Base-by-base conservation (phyloP, 495 filamentous ascomycete genomes). In the Astrothelium subdiscretum region DNA sequence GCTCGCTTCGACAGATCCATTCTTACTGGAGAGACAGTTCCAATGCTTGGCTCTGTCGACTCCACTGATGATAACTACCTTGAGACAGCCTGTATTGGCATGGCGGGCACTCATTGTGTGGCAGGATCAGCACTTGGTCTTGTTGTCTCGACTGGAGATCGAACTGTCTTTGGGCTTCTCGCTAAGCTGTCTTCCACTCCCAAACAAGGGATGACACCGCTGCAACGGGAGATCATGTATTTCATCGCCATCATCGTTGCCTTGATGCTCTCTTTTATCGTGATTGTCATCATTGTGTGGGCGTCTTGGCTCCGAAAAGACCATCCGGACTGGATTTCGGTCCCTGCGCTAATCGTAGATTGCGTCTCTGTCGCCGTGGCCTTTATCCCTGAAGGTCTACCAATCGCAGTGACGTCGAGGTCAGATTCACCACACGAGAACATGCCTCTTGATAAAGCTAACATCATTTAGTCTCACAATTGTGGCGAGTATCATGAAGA, bases 321-420 rank as follows among this genome's bases (percentile, higher is more conserved):
- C 18, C 67, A 72, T 42, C 31, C 38, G 35, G 54, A 24, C 12
- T 72, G 31, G 63, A 69, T 72, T 57, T 66, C 66, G 38, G 69
- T 71, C 31, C 63, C 69, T 24, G 58, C 44, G 10, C 63, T 72
- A 59, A 65, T 73, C 26, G 71, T 73, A 63, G 66, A 74, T 60
- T 71, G 70, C 18, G 68, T 76, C 65, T 68, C 71, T 35, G 69
- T 69, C 51, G 72, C 73, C 18, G 72, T 76, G 27, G 72, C 73
- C 3, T 76, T 72, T 62, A 66, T 76, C 26, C 73, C 73, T 26
- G 73, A 76, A 65, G 73, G 73, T 27, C 65, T 76, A 62, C 73
- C 73, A 11, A 70, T 73, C 10, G 72, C 66, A 18, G 73, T 76
- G 20, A 71, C 72, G 0, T 63, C 72, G 63, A 54, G 43, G n/a